phyloP scores from a whole-genome alignment of 176 grass and related monocot genomes.

The Zea luxurians region DNA sequence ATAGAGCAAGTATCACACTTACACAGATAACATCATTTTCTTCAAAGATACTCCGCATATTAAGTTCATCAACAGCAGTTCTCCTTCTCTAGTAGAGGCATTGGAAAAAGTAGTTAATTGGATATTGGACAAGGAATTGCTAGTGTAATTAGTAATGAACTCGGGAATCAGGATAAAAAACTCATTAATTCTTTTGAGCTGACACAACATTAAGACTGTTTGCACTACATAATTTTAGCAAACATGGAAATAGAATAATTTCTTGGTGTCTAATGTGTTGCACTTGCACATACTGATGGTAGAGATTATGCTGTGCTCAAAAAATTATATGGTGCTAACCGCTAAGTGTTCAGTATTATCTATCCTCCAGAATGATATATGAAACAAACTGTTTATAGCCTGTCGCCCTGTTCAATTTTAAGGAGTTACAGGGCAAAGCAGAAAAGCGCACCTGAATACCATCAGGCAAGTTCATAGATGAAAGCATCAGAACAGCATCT shows the following conservation, averaged over 20 bases:
- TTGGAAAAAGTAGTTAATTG: conserved; percentile 3
- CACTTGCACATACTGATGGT: neutral
- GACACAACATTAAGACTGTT: conserved; percentile 1
- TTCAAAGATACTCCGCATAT: conserved; percentile 86
- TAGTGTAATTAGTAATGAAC: neutral
- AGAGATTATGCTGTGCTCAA: neutral
- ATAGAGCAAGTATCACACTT: conserved; percentile 47
- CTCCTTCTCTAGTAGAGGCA: conserved; percentile 62
- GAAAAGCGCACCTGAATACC: conserved; percentile 76
- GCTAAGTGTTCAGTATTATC: neutral
- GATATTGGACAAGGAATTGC: conserved; percentile 19
- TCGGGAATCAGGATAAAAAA: too few species aligned
- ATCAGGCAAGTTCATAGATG: conserved; percentile 90
- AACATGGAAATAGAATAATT: conserved; percentile 1
- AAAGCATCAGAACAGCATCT: conserved; percentile 95
- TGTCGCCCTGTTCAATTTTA: neutral
- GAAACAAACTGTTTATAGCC: neutral
- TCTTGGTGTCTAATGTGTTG: neutral
- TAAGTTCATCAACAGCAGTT: conserved; percentile 97
- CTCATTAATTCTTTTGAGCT: neutral
- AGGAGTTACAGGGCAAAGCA: neutral
- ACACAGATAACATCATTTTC: conserved; percentile 99
- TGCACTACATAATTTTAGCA: neutral
- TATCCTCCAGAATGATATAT: neutral
- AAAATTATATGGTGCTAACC: neutral